phyloP scores from a whole-genome alignment of 2,329 filamentous ascomycete species.

The Hypomyces perniciosus region DNA sequence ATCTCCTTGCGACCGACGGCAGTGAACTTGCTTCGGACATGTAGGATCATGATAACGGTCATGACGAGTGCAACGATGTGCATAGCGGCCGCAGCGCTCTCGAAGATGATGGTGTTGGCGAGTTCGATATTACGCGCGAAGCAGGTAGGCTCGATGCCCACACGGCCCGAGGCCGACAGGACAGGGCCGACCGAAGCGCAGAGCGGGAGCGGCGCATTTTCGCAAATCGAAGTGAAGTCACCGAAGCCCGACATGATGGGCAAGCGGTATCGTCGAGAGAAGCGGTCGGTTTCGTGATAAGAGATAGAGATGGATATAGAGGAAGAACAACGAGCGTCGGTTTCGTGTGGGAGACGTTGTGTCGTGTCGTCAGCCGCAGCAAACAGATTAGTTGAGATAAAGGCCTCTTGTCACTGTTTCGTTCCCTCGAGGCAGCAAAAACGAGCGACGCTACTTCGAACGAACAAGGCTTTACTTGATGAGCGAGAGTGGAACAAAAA shows the following conservation, averaged over 20 bases:
- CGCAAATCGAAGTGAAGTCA: slow-evolving; percentile 82
- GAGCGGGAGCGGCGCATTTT: slow-evolving; percentile 75
- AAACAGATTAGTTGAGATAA: too few relatives aligned
- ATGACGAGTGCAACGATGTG: slow-evolving; percentile 87
- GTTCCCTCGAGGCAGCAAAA: slow-evolving; percentile 1
- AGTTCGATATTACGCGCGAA: slow-evolving; percentile 93
- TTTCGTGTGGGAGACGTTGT: neutral
- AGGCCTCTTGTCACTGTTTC: too few relatives aligned
- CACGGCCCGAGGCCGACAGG: slow-evolving; percentile 58
- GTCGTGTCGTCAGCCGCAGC: neutral
- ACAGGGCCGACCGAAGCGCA: slow-evolving; percentile 79
- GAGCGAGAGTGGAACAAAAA: too few relatives aligned
- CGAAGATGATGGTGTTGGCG: slow-evolving; percentile 97
- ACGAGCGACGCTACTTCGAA: neutral
- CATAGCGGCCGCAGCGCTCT: slow-evolving; percentile 83
- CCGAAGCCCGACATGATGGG: slow-evolving; percentile 73
- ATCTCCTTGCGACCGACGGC: slow-evolving; percentile 75
- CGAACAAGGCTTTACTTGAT: too few relatives aligned
- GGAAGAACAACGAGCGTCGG: slow-evolving; percentile 2
- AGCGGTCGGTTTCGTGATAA: neutral
- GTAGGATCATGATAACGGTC: slow-evolving; percentile 96
- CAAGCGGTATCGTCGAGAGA: neutral
- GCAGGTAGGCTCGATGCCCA: slow-evolving; percentile 82
- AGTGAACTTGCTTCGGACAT: slow-evolving; percentile 95
- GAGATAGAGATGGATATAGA: neutral